Evolutionary conservation across 495 filamentous ascomycete genomes (phyloP), one percentile per base, ranked within the genome.

Genomic region (Annulohypoxylon moriforme): DNA sequence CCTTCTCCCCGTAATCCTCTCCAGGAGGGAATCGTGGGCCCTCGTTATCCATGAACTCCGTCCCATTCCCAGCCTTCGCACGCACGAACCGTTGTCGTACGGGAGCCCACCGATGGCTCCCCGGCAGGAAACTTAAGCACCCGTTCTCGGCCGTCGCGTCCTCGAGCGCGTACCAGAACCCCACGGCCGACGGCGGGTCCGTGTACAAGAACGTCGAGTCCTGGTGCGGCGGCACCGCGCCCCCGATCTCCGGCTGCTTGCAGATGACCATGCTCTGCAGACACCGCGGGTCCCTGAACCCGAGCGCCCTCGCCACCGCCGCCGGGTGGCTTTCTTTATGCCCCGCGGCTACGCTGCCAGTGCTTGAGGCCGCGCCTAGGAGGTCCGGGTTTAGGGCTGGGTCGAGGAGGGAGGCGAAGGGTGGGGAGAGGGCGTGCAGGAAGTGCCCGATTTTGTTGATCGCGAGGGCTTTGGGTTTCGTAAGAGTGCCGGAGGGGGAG

Each of bases 401-500:
- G 83, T 55, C 90, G 73, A 64, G 90, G 0, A 93, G 85, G 0
- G 83, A 70, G 7, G 85, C 82, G 80, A 98, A 98, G 0, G 89
- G 86, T 4, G 90, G 84, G 1, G 89, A 93, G 0, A 95, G 83
- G 0, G 77, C 83, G 81, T 99, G 96, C 31, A 99, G 85, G 50
- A 90, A 92, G 77, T 99, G 96, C 0, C 96, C 96, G 75, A 99
- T 97, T 79, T 99, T 99, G 85, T 99, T 99, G 75, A 99, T 90
- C 58, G 96, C 91, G 40, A 82, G 86, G 40, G 89, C 80, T 77
- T 94, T 96, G 18, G 96, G 93, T 67, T 93, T 92, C 4, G 81
- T 79, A 0, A 98, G 86, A 5, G 72, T 20, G 89, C 89, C 27
- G 33, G 71, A 22, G 2, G 83, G 61, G 76, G 89, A 85, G 74